A percentile compares a stretch with the other conserved stretches of the same genome.
Conservation (phyloP, 768 basidiomycete genomes). For the Sistotremastrum suecicum region DNA sequence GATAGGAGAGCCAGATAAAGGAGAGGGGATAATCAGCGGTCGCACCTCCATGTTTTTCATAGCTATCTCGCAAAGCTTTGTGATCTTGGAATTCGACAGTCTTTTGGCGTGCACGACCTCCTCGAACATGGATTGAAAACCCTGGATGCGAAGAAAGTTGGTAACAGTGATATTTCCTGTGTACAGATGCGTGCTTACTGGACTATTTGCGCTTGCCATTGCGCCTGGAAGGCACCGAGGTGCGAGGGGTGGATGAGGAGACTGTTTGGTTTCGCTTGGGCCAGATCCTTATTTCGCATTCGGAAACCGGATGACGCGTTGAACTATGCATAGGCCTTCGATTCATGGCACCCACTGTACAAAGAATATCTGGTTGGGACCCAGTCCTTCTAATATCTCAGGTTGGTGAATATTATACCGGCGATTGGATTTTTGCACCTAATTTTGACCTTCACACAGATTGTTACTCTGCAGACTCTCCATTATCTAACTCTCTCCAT, state of each 20-base stretch:
- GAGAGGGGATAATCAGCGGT: background rate
- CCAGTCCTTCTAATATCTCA: slow-evolving; percentile 80
- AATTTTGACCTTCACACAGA: slow-evolving; percentile 31
- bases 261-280: no score
- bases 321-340: no score
- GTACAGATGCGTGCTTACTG: slow-evolving; percentile 22
- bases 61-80: slow-evolving; percentile 57
- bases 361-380: slow-evolving; percentile 61
- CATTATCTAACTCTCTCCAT: slow-evolving; percentile 86
- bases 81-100: slow-evolving; percentile 79
- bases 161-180: slow-evolving; percentile 2
- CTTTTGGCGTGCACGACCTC: slow-evolving; percentile 74
- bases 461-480: slow-evolving; percentile 81
- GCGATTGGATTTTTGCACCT: background rate
- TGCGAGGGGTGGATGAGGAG: slow-evolving; percentile 3
- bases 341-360: no score
- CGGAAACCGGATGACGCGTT: no score
- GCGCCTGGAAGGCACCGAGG: background rate
- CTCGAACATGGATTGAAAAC: slow-evolving; percentile 69
- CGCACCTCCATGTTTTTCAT: slow-evolving; percentile 67
- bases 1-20: slow-evolving; percentile 1
- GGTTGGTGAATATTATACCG: slow-evolving; percentile 24
- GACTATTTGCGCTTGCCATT: slow-evolving; percentile 18
- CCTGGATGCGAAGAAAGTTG: slow-evolving; percentile 27
- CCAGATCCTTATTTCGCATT: no score